Conservation (phyloP, 78 protist species). For the Speleostelium caveatum region DNA sequence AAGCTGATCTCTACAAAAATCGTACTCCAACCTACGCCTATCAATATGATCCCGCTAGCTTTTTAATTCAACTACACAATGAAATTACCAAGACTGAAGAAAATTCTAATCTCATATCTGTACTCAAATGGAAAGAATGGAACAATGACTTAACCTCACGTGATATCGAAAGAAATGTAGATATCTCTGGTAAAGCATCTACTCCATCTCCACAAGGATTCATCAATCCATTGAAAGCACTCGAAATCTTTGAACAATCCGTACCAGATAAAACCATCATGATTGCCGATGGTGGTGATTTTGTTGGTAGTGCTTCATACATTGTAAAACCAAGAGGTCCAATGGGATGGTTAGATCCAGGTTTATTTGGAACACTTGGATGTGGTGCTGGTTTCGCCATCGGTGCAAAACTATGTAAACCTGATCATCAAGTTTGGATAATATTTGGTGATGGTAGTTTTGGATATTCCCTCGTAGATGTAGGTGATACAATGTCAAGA, state of each 20-base stretch:
- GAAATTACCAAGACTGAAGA: background rate
- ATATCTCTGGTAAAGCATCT: constrained; percentile 18
- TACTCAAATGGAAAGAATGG: constrained; percentile 30
- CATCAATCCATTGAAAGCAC: constrained; percentile 65
- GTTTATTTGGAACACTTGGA: constrained; percentile 91
- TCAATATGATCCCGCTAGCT: constrained; percentile 73
- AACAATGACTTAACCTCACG: background rate
- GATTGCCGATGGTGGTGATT: constrained; percentile 92
- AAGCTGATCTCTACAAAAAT: constrained; percentile 66
- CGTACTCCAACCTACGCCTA: constrained; percentile 66
- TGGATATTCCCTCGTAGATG: constrained; percentile 87
- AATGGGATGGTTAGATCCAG: constrained; percentile 90
- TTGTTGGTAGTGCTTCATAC: constrained; percentile 87
- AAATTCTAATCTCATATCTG: too few relatives aligned
- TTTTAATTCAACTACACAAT: constrained; percentile 35
- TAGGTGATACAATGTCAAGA: constrained; percentile 85
- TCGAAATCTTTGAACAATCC: constrained; percentile 33
- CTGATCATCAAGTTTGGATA: constrained; percentile 86
- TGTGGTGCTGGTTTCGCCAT: constrained; percentile 89
- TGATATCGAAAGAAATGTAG: constrained; percentile 24
- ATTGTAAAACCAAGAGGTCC: constrained; percentile 85
- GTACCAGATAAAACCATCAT: constrained; percentile 43
- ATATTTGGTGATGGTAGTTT: constrained; percentile 90
- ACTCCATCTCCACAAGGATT: background rate
- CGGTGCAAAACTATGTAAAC: constrained; percentile 83